These are phyloP conservation scores for Botrytis aclada DNA, from an alignment of 2,329 filamentous ascomycete genomes.

Conservation along the genomic window DNA sequence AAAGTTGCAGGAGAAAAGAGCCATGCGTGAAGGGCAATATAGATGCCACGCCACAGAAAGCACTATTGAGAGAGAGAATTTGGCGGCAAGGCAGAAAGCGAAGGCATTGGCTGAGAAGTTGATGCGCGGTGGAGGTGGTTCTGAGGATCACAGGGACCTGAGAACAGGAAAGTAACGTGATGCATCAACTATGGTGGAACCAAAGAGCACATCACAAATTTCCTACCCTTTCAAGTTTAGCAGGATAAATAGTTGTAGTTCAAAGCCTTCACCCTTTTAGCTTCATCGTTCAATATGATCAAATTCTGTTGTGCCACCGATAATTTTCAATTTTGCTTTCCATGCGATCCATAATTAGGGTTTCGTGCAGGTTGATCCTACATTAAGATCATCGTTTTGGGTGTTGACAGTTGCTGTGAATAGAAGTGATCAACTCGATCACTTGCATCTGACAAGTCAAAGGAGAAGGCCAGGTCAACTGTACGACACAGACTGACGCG, in stretches of 20 bases:
- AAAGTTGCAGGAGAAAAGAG: constrained; percentile 2
- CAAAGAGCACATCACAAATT: not conserved
- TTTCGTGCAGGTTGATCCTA: not conserved
- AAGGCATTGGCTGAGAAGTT: not conserved
- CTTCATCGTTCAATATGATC: not conserved
- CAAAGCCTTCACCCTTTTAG: not conserved
- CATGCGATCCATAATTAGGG: not conserved
- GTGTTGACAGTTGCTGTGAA: not conserved
- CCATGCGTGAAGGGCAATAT: not conserved
- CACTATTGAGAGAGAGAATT: not conserved
- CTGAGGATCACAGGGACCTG: not conserved
- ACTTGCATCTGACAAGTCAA: not conserved
- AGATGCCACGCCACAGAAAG: not conserved
- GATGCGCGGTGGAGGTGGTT: not conserved
- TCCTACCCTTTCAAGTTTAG: not conserved
- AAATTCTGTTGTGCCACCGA: not conserved
- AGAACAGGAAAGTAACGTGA: not conserved
- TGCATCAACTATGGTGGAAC: not conserved
- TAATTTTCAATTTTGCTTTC: not conserved
- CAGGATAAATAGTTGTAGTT: not conserved
- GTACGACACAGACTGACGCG: not conserved
- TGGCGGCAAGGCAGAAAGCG: constrained; percentile 1
- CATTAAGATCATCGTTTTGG: not conserved
- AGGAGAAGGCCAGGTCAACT: not conserved
- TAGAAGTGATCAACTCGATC: constrained; percentile 1